Evolutionary conservation across 2,329 filamentous ascomycete genomes (phyloP).

Genomic region (Cyphellophora europaea): DNA sequence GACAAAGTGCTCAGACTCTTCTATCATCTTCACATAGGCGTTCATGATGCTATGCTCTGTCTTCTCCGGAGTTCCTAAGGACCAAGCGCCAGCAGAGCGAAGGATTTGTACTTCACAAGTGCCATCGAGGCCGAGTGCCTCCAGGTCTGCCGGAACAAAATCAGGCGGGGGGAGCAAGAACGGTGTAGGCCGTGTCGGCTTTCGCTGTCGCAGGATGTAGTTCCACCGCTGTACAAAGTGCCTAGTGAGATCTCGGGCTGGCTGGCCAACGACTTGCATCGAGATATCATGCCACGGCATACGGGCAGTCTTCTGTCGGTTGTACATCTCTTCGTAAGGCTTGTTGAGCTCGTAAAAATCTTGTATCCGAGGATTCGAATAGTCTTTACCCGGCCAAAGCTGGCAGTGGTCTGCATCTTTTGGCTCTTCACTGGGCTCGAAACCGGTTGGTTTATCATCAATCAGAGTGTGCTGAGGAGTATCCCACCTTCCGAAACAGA

Average conservation of each 20-base stretch:
- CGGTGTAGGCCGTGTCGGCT: constrained; percentile 85
- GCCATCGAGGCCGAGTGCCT: constrained; percentile 77
- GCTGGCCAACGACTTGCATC: constrained; percentile 96
- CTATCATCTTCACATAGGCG: constrained; percentile 89
- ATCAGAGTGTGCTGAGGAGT: constrained; percentile 84
- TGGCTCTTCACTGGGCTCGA: constrained; percentile 66
- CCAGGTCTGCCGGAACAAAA: constrained; percentile 75
- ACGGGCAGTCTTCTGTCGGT: constrained; percentile 73
- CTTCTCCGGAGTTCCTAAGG: constrained; percentile 70
- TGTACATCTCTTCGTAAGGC: constrained; percentile 98
- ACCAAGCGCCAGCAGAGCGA: constrained; percentile 85
- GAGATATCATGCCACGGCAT: constrained; percentile 99
- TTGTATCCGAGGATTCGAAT: constrained; percentile 89
- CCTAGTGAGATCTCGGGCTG: constrained; percentile 82
- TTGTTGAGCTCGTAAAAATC: constrained; percentile 91
- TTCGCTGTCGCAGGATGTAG: constrained; percentile 84
- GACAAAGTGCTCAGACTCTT: constrained; percentile 90
- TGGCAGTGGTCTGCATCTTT: constrained; percentile 92
- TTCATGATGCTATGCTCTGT: constrained; percentile 93
- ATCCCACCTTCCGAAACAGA: constrained; percentile 97
- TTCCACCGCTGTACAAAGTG: constrained; percentile 99
- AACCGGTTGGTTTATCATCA: constrained; percentile 91
- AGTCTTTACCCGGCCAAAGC: constrained; percentile 95
- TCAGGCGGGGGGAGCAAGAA: constrained; percentile 91
- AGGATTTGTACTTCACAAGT: constrained; percentile 96